A percentile compares a stretch with the other conserved stretches of the same genome.
Conservation (phyloP, 169 alveolate species). For the Theileria annulata region DNA sequence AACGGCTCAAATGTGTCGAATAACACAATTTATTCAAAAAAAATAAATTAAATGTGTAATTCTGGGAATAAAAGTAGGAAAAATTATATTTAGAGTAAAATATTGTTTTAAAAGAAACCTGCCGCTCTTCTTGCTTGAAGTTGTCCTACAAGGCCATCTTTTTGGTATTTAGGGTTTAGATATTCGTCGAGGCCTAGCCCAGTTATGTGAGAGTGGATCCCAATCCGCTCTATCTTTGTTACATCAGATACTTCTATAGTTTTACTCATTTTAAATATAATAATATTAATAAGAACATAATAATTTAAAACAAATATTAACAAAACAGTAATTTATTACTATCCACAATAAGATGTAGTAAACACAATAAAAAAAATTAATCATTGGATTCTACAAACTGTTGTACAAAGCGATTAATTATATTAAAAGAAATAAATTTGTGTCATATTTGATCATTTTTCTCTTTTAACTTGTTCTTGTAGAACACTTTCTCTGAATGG, state of each 20-base stretch:
- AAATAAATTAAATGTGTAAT: background rate
- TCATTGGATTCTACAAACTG: too few species aligned
- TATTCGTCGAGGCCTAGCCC: slow-evolving; percentile 97
- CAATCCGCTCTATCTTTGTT: slow-evolving; percentile 92
- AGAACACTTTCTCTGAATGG: slow-evolving; percentile 49
- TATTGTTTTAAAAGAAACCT: slow-evolving; percentile 62
- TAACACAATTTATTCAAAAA: background rate
- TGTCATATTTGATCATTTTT: background rate
- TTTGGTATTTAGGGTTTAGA: slow-evolving; percentile 90
- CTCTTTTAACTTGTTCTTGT: slow-evolving; percentile 2
- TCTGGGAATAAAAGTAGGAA: background rate
- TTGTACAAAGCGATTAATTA: background rate
- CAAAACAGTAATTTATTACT: background rate
- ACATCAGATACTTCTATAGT: slow-evolving; percentile 67
- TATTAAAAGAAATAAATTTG: background rate
- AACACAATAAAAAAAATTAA: background rate
- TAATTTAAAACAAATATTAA: too few species aligned
- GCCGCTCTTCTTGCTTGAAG: slow-evolving; percentile 94
- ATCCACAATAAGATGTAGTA: background rate
- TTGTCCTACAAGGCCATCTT: slow-evolving; percentile 96
- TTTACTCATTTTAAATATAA: slow-evolving; percentile 28
- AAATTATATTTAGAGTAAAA: background rate
- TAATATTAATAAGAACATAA: background rate
- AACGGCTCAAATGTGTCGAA: background rate
- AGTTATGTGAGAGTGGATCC: slow-evolving; percentile 98